phyloP scores from a whole-genome alignment of 345 rosid species.

The Streptanthus diversifolius region DNA sequence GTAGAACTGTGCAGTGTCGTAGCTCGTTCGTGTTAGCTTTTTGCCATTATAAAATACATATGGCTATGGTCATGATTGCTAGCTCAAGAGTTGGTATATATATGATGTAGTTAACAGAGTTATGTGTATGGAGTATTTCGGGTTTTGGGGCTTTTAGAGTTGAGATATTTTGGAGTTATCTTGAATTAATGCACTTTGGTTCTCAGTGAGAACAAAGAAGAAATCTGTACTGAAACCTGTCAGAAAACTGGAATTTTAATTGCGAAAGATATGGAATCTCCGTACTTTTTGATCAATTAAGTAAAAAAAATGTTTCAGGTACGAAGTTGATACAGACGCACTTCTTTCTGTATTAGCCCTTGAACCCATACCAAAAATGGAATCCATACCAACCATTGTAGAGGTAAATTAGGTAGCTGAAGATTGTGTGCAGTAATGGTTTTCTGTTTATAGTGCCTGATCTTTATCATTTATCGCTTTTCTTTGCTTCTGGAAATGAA shows the following conservation, averaged over 20 bases:
- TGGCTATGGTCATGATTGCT: neutral
- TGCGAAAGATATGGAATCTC: neutral
- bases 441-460: neutral
- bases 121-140: neutral
- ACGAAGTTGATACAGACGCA: constrained; percentile 88
- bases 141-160: neutral
- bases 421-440: neutral
- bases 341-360: constrained; percentile 91
- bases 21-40: neutral
- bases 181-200: neutral
- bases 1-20: neutral
- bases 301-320: constrained; percentile 50
- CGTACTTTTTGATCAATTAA: constrained; percentile 24
- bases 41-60: neutral
- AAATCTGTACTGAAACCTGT: neutral
- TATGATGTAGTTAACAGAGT: neutral
- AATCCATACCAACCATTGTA: constrained; percentile 81
- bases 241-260: neutral
- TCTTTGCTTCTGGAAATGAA: constrained; percentile 16
- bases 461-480: neutral
- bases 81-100: neutral
- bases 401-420: constrained; percentile 53
- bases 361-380: constrained; percentile 73
- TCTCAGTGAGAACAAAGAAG: neutral
- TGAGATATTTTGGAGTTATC: constrained; percentile 1